A percentile compares a stretch with the other conserved stretches of the same genome.
Evolutionary conservation across 192 early-diverging fungal species (phyloP).

Genomic region (Coemansia sp.): DNA sequence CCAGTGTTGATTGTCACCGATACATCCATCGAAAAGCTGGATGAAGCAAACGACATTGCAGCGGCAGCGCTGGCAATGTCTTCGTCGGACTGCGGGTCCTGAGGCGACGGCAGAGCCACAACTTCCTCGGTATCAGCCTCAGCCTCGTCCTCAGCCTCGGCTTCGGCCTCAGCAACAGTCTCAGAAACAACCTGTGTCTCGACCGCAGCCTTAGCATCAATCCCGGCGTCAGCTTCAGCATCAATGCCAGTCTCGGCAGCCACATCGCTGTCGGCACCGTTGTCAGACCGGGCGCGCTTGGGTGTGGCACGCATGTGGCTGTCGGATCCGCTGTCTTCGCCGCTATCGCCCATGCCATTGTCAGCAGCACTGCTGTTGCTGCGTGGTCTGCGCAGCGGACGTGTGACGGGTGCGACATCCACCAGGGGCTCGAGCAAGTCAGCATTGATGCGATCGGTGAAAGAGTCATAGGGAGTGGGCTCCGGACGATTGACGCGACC

Average conservation of each 20-base stretch:
- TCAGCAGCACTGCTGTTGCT: background rate
- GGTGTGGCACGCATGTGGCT: conserved; percentile 14
- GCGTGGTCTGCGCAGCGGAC: no score
- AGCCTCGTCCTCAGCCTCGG: background rate
- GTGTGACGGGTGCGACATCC: no score
- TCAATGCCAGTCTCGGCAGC: background rate
- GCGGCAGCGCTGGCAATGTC: conserved; percentile 32
- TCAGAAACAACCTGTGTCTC: no score
- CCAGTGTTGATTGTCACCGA: conserved; percentile 31
- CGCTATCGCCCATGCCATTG: conserved; percentile 3
- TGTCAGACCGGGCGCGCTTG: conserved; percentile 41
- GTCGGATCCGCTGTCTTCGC: conserved; percentile 5
- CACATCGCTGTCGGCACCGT: conserved; percentile 25
- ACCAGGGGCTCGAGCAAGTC: conserved; percentile 34
- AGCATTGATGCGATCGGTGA: conserved; percentile 30
- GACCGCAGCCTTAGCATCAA: no score
- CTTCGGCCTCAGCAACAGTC: background rate
- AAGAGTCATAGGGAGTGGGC: no score
- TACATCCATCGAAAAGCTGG: background rate
- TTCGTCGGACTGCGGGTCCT: conserved; percentile 13
- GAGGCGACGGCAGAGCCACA: no score
- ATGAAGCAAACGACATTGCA: conserved; percentile 14
- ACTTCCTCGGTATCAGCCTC: background rate
- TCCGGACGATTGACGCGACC: no score
- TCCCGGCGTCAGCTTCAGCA: background rate